Evolutionary conservation across 2,329 filamentous ascomycete species (phyloP), one percentile per base, ranked within the genome.

Genomic region (Blastomyces emzantsi): DNA sequence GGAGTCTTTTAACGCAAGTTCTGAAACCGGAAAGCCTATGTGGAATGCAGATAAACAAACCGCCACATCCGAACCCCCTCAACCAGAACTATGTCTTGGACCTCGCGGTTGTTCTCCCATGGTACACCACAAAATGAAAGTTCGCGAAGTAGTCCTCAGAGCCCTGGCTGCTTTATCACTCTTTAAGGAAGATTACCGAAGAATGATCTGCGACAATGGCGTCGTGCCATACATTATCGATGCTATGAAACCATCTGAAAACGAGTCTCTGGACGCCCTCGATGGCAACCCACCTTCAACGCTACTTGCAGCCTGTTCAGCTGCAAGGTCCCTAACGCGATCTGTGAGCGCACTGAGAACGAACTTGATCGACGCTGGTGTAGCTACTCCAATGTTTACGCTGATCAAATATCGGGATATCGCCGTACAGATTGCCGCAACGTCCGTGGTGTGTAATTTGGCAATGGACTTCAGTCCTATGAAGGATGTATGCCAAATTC

Each of bases 381-480:
- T 96, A 60, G 88, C 89, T 1, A 83, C 86, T 68, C 92, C 92
- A 3, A 79, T 96, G 8, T 88, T 92, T 68, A 80, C 81, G 39
- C 85, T 97, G 56, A 81, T 97, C 67, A 85, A 82, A 64, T 89
- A 94, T 74, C 81, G 83, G 7, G 85, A 94, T 68, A 77, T 90
- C 41, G 87, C 93, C 61, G 87, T 97, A 4, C 89, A 92, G 72
- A 87, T 94, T 72, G 91, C 92, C 59, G 91, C 93, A 6, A 95
- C 91, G 0, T 87, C 89, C 45, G 87, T 89, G 7, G 84, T 95
- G 49, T 91, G 88, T 69, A 99, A 99, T 73, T 77, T 99, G 59
- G 84, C 96, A 6, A 81, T 92, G 57, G 90, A 96, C 66, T 90
- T 95, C 69, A 97, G 92, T 72, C 92, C 94, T 0, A 92, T 97